Conservation (phyloP, 257 asterid species). For the Haberlea rhodopensis region DNA sequence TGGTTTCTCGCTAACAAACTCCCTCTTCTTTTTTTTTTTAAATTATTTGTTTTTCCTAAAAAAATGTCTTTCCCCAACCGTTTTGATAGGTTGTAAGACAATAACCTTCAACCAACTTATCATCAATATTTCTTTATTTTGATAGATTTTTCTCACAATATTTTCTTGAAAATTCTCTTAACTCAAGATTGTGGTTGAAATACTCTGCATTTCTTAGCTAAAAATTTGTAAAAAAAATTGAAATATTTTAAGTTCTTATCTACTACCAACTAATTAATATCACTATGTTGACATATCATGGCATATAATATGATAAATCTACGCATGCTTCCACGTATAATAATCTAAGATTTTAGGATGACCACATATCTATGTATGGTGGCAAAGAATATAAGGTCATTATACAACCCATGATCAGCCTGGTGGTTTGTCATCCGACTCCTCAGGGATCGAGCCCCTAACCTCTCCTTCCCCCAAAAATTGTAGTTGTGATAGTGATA, state of each 20-base stretch:
- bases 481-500: no score
- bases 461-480: no score
- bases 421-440: no score
- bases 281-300: slow-evolving; percentile 25
- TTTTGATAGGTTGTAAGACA: background rate
- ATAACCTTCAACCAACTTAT: background rate
- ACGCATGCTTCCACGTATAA: slow-evolving; percentile 23
- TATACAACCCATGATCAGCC: no score
- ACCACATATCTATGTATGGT: background rate
- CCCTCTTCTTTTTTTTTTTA: no score
- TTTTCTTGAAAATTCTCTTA: background rate
- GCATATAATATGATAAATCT: background rate
- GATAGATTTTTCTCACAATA: background rate
- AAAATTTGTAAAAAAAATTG: background rate
- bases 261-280: background rate
- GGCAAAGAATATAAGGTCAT: no score
- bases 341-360: background rate
- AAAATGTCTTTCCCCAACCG: background rate
- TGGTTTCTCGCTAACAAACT: no score
- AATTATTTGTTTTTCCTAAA: no score
- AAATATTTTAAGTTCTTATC: background rate
- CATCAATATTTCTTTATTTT: background rate
- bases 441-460: no score
- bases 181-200: background rate
- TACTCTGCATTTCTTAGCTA: background rate